Evolutionary conservation across 768 basidiomycete species (phyloP), one percentile per base, ranked within the genome.

Genomic region (Tricholoma furcatifolium): DNA sequence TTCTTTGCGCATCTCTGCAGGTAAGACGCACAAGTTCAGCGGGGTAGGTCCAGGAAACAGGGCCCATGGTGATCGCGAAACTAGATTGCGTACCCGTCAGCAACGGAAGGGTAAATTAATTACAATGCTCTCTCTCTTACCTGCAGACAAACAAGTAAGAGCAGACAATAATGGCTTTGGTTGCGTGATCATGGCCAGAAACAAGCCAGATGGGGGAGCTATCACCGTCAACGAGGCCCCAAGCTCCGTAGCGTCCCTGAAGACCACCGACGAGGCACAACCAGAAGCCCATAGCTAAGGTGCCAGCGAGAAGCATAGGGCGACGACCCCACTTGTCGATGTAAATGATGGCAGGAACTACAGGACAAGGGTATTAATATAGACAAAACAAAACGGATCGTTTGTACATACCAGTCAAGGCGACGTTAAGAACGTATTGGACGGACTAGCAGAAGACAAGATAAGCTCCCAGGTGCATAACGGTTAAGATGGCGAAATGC

Each of bases 261-360:
- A 91, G 75, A 48, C 84, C 86, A 48, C 88, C 88, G 60, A 91
- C 89, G 44, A 89, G 80, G 73, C 75, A 84, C 59, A 91, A 78
- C 76, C 80, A 91, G 75, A 85, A 82, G 44, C 84, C 84, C 89
- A 91, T 88, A 51, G 82, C 63, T 2, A 82, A 67, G 2, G 83
- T 80, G 23, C 85, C 88, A 45, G 69, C 69, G 51, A 91, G 72
- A 2, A 91, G 72, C 75, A 91, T 85, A 5, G 88, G 88, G n/a
- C 88, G 78, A 36, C 88, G 85, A 53, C 89, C 89, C 85, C 87
- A 89, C 67, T 73, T 77, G 66, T 91, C 89, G 60, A 89, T 87
- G 70, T 82, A 88, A 61, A 77, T 70, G 57, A 79, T 79, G 6
- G 77, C 77, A 21, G 77, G 77, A 24, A 79, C 70, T 60, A 10